Evolutionary conservation across 2,329 filamentous ascomycete species (phyloP).

Genomic region (Albifimbria verrucaria): DNA sequence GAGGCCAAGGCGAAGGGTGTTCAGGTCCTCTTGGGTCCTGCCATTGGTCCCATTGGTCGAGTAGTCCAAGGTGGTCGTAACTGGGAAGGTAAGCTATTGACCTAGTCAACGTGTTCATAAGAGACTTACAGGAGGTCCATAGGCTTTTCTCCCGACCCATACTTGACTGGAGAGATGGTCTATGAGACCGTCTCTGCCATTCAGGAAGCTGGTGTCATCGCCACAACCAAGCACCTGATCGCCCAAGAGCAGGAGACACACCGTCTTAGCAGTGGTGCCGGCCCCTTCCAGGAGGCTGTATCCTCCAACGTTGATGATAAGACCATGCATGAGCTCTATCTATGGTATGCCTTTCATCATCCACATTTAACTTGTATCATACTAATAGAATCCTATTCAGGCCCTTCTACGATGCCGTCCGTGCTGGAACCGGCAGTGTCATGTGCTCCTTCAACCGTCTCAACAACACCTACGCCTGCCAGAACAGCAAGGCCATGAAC

Average conservation of each 20-base stretch:
- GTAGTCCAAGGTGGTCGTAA: not conserved
- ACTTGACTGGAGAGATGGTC: constrained; percentile 66
- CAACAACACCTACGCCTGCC: constrained; percentile 71
- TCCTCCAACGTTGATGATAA: constrained; percentile 64
- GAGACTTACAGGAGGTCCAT: constrained; percentile 45
- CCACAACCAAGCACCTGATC: constrained; percentile 67
- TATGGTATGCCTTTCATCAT: constrained; percentile 34
- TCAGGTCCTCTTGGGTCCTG: constrained; percentile 30
- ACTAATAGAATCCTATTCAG: not conserved
- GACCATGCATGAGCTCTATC: constrained; percentile 62
- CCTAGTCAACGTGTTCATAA: not conserved
- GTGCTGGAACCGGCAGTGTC: constrained; percentile 52
- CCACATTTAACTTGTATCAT: not conserved
- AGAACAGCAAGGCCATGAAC: constrained; percentile 68
- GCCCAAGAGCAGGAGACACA: constrained; percentile 61
- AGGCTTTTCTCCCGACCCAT: constrained; percentile 68
- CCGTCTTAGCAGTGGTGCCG: constrained; percentile 34
- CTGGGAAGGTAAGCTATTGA: not conserved
- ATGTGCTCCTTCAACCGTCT: constrained; percentile 72
- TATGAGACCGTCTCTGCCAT: constrained; percentile 72
- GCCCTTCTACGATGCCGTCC: constrained; percentile 61
- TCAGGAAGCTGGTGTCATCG: constrained; percentile 75
- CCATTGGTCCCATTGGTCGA: constrained; percentile 1
- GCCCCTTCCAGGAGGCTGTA: constrained; percentile 40
- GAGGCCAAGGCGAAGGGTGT: constrained; percentile 57